phyloP scores from a whole-genome alignment of 106 monocot species.

The Allium sativum region DNA sequence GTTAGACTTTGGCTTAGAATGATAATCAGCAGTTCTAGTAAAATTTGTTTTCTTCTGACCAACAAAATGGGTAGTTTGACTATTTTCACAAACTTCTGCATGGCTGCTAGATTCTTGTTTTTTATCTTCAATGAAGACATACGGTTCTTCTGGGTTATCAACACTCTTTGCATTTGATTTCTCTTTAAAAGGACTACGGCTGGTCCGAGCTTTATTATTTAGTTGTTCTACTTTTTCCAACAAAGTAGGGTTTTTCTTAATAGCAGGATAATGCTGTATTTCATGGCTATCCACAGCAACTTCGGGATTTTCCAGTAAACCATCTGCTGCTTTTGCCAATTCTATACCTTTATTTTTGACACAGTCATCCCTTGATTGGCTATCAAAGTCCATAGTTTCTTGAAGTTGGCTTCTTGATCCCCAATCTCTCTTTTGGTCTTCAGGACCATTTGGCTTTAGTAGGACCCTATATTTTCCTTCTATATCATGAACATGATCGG shows the following conservation, averaged over 20 bases:
- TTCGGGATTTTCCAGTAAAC: constrained; percentile 8
- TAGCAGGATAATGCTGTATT: constrained; percentile 17
- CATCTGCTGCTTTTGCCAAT: constrained; percentile 12
- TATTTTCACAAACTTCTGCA: constrained; percentile 6
- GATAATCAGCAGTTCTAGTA: constrained; percentile 16
- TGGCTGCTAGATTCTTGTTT: neutral
- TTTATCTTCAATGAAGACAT: constrained; percentile 5
- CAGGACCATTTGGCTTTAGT: constrained; percentile 36
- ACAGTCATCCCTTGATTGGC: neutral
- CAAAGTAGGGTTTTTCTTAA: constrained; percentile 41
- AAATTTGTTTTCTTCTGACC: constrained; percentile 14
- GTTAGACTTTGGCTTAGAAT: constrained; percentile 18
- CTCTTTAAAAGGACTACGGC: constrained; percentile 11
- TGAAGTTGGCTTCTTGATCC: neutral
- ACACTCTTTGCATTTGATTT: neutral
- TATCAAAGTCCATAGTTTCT: constrained; percentile 8
- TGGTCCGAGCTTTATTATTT: constrained; percentile 44
- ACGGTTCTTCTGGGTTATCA: too few relatives aligned
- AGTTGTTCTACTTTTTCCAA: constrained; percentile 54
- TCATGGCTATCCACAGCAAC: constrained; percentile 2
- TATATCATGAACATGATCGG: constrained; percentile 14
- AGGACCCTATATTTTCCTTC: constrained; percentile 47
- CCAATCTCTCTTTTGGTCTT: constrained; percentile 10
- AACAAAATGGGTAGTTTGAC: constrained; percentile 14
- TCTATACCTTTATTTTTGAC: neutral